Conservation (phyloP, 2,329 filamentous ascomycete genomes). For the Nigrospora sphaerica region DNA sequence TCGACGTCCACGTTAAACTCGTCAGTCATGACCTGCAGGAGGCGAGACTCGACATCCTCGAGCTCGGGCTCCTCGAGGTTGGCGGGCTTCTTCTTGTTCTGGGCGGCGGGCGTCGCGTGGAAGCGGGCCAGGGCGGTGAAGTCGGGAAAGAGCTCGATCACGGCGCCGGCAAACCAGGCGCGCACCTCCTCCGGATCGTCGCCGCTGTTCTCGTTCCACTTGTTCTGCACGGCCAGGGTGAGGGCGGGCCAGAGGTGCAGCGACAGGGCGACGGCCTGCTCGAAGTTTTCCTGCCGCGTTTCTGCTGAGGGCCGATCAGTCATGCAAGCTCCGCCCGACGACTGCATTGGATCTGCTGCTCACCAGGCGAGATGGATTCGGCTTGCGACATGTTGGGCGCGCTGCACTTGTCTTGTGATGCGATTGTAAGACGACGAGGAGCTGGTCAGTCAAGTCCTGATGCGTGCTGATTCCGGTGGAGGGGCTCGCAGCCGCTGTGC, state of each 20-base stretch:
- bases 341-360: no score
- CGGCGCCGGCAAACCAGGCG: slow-evolving; percentile 89
- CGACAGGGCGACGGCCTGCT: slow-evolving; percentile 77
- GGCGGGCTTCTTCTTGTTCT: slow-evolving; percentile 9
- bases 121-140: slow-evolving; percentile 37
- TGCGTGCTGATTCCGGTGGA: no score
- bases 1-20: slow-evolving; percentile 93
- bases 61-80: slow-evolving; percentile 52
- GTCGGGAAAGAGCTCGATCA: slow-evolving; percentile 73
- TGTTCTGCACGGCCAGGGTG: slow-evolving; percentile 75
- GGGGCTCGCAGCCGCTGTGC: no score
- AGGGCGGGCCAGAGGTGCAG: slow-evolving; percentile 87
- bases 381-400: no score
- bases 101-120: slow-evolving; percentile 19
- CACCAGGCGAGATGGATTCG: no score
- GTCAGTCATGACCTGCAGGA: slow-evolving; percentile 88
- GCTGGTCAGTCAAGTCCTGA: no score
- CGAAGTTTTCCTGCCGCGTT: slow-evolving; percentile 61
- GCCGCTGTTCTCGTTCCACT: slow-evolving; percentile 80
- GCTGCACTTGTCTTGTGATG: no score
- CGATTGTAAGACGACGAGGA: no score
- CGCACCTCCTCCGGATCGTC: slow-evolving; percentile 61
- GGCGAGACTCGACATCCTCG: slow-evolving; percentile 74
- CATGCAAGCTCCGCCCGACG: background rate
- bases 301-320: slow-evolving; percentile 26